Conservation (phyloP, 192 early-diverging fungal genomes). For the Umbelopsis sp. region DNA sequence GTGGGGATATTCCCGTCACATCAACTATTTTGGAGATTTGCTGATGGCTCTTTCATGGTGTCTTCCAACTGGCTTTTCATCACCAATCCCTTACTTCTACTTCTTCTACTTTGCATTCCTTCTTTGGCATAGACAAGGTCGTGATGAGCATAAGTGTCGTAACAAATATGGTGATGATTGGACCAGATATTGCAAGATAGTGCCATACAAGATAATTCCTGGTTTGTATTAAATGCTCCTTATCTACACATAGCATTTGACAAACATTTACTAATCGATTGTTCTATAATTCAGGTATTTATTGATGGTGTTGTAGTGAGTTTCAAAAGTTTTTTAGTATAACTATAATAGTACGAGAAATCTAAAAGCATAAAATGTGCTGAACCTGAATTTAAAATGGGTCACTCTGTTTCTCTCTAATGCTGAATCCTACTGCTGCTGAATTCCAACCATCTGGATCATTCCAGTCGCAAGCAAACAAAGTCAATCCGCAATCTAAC, state of each 20-base stretch:
- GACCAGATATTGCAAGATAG: conserved; percentile 80
- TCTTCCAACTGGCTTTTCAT: conserved; percentile 79
- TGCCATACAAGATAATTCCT: conserved; percentile 88
- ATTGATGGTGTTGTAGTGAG: not conserved
- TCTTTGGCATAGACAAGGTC: conserved; percentile 83
- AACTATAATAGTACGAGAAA: not conserved
- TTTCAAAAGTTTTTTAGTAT: not conserved
- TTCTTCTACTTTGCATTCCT: conserved; percentile 89
- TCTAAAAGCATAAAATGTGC: not conserved
- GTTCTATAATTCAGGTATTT: not conserved
- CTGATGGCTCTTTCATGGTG: conserved; percentile 90
- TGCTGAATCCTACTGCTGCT: conserved; percentile 8
- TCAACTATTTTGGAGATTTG: conserved; percentile 97
- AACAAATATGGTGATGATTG: conserved; percentile 95
- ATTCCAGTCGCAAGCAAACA: not conserved
- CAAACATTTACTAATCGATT: too few species aligned
- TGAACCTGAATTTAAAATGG: not conserved
- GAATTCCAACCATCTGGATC: conserved; percentile 4
- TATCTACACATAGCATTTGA: not conserved
- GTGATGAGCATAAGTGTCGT: conserved; percentile 90
- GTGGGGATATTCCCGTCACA: conserved; percentile 94
- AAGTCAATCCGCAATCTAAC: not conserved
- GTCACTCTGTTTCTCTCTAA: not conserved
- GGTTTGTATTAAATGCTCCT: conserved; percentile 25
- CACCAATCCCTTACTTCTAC: conserved; percentile 92